Evolutionary conservation across 2,329 filamentous ascomycete genomes (phyloP), one percentile per base, ranked within the genome.

Genomic region (Metarhizium album): DNA sequence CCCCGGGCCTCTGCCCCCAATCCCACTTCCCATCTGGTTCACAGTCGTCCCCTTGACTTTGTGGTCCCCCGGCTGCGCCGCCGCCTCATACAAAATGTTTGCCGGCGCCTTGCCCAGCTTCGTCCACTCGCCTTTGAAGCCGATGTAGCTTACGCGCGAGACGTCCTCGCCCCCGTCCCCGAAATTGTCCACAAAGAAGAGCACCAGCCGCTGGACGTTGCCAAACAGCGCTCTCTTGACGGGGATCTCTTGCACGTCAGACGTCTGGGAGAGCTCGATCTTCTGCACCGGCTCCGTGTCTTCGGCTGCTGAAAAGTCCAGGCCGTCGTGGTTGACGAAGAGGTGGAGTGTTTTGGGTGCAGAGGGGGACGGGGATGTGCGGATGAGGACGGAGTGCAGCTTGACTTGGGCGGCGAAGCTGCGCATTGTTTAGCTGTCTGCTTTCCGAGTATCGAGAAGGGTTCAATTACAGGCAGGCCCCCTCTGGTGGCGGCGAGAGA

Each of bases 171-270:
- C 86, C 0, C 82, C 88, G 46, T 81, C 78, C 59, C 82, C 79
- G 68, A 91, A 95, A 64, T 97, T 98, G 65, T 96, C 88, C 60
- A 87, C 84, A 60, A 97, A 86, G 72, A 97, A 97, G 47, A 98
- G 74, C 14, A 84, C 82, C 54, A 98, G 72, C 20, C 78, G 83
- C 46, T 87, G 85, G n/a, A 90, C 89, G 24, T 84, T 86, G 58
- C 86, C 88, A 75, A 96, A 98, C 22, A 87, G 75, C 3, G 88
- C 88, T n/a, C 93, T 81, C 68, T 87, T 89, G 31, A 98, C 83
- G 0, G 87, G 82, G 4, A 96, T 75, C 64, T 97, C 91, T 66
- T 95, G 90, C 24, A 97, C 74, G 52, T 94, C 87, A 3, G 79
- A 75, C 4, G 86, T 89, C 64, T 86, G 87, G 3, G 85, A 80